Evolutionary conservation across 2,329 filamentous ascomycete genomes (phyloP), one percentile per base, ranked within the genome.

Genomic region (Fusarium ramigenum): DNA sequence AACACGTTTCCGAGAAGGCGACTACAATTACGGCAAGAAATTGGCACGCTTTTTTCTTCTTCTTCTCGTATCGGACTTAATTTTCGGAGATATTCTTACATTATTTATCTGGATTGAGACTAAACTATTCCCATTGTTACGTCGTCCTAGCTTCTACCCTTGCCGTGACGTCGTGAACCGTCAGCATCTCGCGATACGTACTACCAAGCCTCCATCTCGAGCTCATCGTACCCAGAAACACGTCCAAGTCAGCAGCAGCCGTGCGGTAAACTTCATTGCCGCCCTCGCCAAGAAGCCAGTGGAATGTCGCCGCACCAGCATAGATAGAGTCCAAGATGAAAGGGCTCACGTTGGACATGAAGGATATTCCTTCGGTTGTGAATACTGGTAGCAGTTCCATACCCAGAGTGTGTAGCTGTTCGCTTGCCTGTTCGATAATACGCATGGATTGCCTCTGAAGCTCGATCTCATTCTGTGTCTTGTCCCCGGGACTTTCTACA

Each of bases 381-480:
- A 25, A 15, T 0, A 1, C 2, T 0, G 2, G 7, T 1, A 37
- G 19, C 9, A 37, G 14, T 1, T 37, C 9, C 23, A 7, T 28
- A 6, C 14, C 9, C 3, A 53, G 4, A 21, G 6, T 21, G 1
- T 36, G 49, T 25, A 36, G 7, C 0, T 16, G 18, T 16, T 53
- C 23, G 23, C 49, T 37, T 14, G 23, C 9, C 34, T 53, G 49
- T 12, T 37, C 23, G 2, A 53, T 25, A 5, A 28, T 53, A 11
- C 4, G 3, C 49, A 53, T 53, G 4, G 49, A 53, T 11, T 25
- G 32, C 4, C 6, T 53, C 9, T 28, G 49, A 3, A 53, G 49
- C 12, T 53, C 34, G 1, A 53, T 7, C 9, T 53, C 49, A 4
- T 37, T 12, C 5, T 37, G 23, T 12, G 34, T 53, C 32, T 53